Conservation (phyloP, 768 basidiomycete species). For the Boletus sp. region DNA sequence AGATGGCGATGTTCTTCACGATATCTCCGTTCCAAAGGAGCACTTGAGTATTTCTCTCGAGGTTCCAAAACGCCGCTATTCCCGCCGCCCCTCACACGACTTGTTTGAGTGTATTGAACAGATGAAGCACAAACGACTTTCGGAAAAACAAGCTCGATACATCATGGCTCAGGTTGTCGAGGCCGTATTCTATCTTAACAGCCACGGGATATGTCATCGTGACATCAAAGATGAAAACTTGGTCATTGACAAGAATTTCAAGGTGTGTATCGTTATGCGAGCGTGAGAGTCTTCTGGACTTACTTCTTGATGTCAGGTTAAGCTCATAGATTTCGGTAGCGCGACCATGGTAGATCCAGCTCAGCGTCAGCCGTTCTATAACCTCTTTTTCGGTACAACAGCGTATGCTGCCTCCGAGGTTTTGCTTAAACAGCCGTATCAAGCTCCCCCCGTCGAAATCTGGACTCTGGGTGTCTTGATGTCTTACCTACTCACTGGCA, state of each 20-base stretch:
- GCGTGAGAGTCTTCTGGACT: slow-evolving; percentile 3
- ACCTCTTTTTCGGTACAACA: slow-evolving; percentile 87
- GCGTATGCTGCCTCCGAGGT: slow-evolving; percentile 97
- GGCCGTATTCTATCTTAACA: slow-evolving; percentile 75
- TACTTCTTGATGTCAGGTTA: slow-evolving; percentile 52
- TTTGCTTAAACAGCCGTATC: slow-evolving; percentile 81
- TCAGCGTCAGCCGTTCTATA: slow-evolving; percentile 62
- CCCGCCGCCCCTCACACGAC: slow-evolving; percentile 82
- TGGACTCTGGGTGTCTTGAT: slow-evolving; percentile 96
- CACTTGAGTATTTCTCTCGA: slow-evolving; percentile 5
- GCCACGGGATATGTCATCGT: slow-evolving; percentile 84
- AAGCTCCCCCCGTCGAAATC: slow-evolving; percentile 90
- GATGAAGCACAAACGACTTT: slow-evolving; percentile 71
- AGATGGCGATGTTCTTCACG: slow-evolving; percentile 5
- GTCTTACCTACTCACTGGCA: slow-evolving; percentile 89
- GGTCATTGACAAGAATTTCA: slow-evolving; percentile 70
- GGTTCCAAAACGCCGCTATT: slow-evolving; percentile 41
- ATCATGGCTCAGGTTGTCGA: slow-evolving; percentile 88
- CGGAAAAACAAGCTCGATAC: slow-evolving; percentile 73
- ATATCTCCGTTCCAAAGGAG: slow-evolving; percentile 12
- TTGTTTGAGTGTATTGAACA: slow-evolving; percentile 96
- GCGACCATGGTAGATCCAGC: slow-evolving; percentile 70
- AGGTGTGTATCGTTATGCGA: slow-evolving; percentile 38
- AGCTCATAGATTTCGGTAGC: slow-evolving; percentile 94
- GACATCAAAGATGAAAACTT: slow-evolving; percentile 98